These are phyloP conservation scores for Magnaporthiopsis incrustans DNA, from an alignment of 2,329 filamentous ascomycete genomes.

Conservation along the genomic window DNA sequence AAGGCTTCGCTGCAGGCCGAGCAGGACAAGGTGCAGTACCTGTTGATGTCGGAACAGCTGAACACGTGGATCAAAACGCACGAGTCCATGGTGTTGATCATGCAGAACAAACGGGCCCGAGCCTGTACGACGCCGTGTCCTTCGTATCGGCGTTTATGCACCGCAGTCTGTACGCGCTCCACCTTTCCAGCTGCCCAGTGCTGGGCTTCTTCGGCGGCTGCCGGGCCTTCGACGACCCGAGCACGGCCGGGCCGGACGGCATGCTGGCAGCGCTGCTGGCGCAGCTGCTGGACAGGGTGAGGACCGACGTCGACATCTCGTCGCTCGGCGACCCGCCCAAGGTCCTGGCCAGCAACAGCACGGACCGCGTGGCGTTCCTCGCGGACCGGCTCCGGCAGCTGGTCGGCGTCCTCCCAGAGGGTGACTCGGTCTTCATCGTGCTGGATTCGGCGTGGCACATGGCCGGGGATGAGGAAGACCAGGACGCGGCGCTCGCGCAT, in stretches of 20 bases:
- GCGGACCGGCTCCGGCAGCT: background rate
- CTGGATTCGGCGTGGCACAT: background rate
- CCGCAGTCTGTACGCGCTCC: background rate
- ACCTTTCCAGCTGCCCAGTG: background rate
- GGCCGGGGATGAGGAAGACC: background rate
- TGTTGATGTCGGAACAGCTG: background rate
- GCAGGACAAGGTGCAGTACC: background rate
- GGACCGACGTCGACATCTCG: background rate
- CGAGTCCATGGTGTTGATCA: background rate
- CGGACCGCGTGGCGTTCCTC: too few relatives aligned
- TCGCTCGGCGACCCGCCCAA: background rate
- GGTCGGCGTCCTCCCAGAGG: background rate
- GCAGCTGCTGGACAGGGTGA: background rate
- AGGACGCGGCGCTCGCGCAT: background rate
- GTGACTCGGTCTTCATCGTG: background rate
- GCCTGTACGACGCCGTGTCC: background rate
- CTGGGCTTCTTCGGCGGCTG: constrained; percentile 1
- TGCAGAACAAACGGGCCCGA: background rate
- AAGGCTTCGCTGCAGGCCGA: background rate
- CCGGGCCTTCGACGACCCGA: background rate
- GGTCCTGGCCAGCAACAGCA: too few relatives aligned
- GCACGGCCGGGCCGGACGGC: background rate
- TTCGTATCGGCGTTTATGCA: background rate
- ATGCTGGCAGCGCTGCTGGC: background rate
- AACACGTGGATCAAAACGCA: too few relatives aligned